phyloP scores from a whole-genome alignment of 805 yeast genomes.

The Yamadazyma sp. region DNA sequence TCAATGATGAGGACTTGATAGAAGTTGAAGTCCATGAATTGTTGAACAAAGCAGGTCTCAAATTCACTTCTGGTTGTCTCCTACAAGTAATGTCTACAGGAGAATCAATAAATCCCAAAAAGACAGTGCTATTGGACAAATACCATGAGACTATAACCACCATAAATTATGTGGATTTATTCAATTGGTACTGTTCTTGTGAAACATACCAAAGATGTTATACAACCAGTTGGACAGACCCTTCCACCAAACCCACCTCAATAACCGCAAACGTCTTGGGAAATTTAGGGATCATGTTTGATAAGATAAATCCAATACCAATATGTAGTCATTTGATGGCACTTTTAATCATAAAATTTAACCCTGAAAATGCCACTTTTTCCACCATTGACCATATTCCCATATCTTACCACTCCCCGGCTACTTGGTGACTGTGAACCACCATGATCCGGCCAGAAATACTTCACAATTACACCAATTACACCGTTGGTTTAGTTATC shows the following conservation, averaged over 20 bases:
- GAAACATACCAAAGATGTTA: constrained; percentile 18
- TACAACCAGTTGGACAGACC: constrained; percentile 8
- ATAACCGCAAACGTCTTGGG: background rate
- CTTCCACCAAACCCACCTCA: background rate
- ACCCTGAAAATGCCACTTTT: constrained; percentile 1
- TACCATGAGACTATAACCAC: background rate
- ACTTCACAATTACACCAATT: no score
- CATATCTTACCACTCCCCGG: background rate
- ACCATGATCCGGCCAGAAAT: no score
- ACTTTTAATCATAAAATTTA: constrained; percentile 11
- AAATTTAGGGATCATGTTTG: constrained; percentile 10
- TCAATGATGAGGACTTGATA: background rate
- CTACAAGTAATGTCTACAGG: no score
- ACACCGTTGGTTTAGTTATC: no score
- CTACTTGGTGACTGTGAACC: no score
- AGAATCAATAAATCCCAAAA: no score
- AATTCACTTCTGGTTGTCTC: no score
- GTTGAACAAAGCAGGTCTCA: background rate
- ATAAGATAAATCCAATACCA: constrained; percentile 15
- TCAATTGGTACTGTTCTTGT: constrained; percentile 33
- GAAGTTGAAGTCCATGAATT: background rate
- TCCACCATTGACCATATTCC: background rate
- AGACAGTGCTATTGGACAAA: no score
- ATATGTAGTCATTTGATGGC: constrained; percentile 23
- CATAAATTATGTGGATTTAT: constrained; percentile 4